These are phyloP conservation scores for Parastagonospora avenae DNA, from an alignment of 2,329 filamentous ascomycete genomes.

Conservation along the genomic window DNA sequence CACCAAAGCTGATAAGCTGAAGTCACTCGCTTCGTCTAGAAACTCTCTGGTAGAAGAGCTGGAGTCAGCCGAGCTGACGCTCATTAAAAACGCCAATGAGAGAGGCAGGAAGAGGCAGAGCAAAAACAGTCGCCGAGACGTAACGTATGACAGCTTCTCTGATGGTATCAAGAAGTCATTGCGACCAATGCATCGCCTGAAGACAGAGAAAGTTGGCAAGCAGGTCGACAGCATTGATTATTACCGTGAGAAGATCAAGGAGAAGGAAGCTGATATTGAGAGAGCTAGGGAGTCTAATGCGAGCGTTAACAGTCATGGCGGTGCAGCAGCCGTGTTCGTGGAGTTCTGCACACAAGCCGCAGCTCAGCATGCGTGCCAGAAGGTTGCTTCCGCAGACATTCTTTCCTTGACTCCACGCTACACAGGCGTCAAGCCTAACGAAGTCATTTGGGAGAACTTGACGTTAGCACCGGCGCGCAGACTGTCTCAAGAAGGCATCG, in stretches of 20 bases:
- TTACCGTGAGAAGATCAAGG: slow-evolving; percentile 77
- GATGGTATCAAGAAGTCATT: slow-evolving; percentile 68
- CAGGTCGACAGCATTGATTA: slow-evolving; percentile 96
- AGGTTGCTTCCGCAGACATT: slow-evolving; percentile 39
- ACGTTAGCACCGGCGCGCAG: slow-evolving; percentile 83
- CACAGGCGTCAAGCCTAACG: slow-evolving; percentile 40
- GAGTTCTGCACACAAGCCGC: slow-evolving; percentile 84
- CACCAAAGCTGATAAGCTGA: slow-evolving; percentile 75
- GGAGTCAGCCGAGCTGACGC: slow-evolving; percentile 83
- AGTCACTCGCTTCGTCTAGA: slow-evolving; percentile 80
- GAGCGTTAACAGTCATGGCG: slow-evolving; percentile 59
- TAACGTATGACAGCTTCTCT: slow-evolving; percentile 57
- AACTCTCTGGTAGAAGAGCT: slow-evolving; percentile 80
- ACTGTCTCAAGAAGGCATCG: slow-evolving; percentile 72
- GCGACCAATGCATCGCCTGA: slow-evolving; percentile 44
- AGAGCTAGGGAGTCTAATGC: slow-evolving; percentile 70
- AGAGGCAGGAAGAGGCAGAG: slow-evolving; percentile 67
- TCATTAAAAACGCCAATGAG: slow-evolving; percentile 79
- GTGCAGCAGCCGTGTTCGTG: slow-evolving; percentile 82
- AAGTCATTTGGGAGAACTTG: slow-evolving; percentile 88
- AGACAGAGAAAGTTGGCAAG: slow-evolving; percentile 67
- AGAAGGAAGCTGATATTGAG: slow-evolving; percentile 73
- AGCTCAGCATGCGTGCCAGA: slow-evolving; percentile 84
- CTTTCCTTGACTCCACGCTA: slow-evolving; percentile 48
- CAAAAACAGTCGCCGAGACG: slow-evolving; percentile 57